Percentiles rank a stretch among this genome's conserved stretches.
Evolutionary conservation across 2,329 filamentous ascomycete species (phyloP).

Genomic region (Fusarium tjaetaba): DNA sequence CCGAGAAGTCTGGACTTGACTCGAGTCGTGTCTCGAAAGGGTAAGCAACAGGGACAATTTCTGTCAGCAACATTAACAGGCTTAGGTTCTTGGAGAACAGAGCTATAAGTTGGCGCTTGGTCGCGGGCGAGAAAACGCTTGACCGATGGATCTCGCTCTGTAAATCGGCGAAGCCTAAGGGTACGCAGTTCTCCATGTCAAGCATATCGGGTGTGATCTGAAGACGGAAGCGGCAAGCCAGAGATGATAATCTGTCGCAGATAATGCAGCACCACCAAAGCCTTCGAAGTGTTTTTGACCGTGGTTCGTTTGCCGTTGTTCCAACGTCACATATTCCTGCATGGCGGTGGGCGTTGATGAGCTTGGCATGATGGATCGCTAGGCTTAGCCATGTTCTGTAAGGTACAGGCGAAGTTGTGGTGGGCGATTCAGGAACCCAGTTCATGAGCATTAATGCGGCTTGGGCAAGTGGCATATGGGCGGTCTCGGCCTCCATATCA

Average conservation of each 20-base stretch:
- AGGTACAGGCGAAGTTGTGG: background rate
- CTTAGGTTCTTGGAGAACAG: background rate
- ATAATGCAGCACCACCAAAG: slow-evolving; percentile 6
- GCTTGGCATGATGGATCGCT: background rate
- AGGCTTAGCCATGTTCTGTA: background rate
- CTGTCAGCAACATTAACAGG: background rate
- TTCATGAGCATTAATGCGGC: background rate
- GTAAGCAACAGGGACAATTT: background rate
- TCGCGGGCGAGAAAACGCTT: background rate
- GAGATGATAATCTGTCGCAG: background rate
- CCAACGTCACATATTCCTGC: background rate
- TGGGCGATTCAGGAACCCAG: background rate
- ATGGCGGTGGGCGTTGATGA: background rate
- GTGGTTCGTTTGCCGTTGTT: background rate
- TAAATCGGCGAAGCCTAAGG: background rate
- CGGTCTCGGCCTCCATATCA: background rate
- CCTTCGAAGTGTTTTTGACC: background rate
- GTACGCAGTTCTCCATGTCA: background rate
- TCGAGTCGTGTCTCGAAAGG: background rate
- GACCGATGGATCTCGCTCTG: background rate
- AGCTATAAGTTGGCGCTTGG: background rate
- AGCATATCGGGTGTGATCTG: background rate
- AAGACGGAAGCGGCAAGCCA: background rate
- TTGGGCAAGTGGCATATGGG: background rate
- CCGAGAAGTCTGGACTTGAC: background rate